These are phyloP conservation scores for Thraustochytrium striatum DNA, from an alignment of 352 stramenopile genomes.

Conservation along the genomic window DNA sequence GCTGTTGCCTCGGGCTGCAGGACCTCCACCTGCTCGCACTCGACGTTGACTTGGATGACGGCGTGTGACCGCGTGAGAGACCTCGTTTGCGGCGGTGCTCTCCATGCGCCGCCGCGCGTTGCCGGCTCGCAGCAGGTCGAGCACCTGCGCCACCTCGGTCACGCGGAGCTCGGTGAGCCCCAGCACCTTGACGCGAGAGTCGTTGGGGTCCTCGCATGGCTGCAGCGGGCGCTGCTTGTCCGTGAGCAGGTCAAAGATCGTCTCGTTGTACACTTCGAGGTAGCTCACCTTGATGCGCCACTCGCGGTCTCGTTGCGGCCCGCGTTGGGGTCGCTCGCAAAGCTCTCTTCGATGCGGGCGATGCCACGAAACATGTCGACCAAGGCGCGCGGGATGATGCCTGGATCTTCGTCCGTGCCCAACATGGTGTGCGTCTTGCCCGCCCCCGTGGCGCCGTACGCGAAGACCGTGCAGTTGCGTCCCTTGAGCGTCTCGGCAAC, in stretches of 20 bases:
- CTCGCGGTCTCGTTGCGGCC: not conserved
- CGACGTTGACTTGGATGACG: conserved; percentile 73
- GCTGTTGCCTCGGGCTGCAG: conserved; percentile 47
- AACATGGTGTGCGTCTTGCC: conserved; percentile 50
- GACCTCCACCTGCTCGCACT: conserved; percentile 61
- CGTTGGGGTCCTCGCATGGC: conserved; percentile 49
- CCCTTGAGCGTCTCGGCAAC: conserved; percentile 27
- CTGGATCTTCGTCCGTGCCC: conserved; percentile 17
- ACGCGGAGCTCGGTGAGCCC: conserved; percentile 46
- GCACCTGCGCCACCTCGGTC: conserved; percentile 48
- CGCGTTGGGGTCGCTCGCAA: not conserved
- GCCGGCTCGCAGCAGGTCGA: conserved; percentile 57
- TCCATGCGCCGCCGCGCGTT: conserved; percentile 70
- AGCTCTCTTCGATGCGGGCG: not conserved
- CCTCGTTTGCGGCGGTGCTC: conserved; percentile 74
- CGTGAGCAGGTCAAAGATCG: conserved; percentile 76
- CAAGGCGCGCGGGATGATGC: conserved; percentile 34
- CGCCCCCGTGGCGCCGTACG: conserved; percentile 47
- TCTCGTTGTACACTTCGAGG: conserved; percentile 81
- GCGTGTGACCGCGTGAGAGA: conserved; percentile 82
- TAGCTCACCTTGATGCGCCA: conserved; percentile 51
- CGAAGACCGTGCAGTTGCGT: conserved; percentile 51
- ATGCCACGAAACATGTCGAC: conserved; percentile 46
- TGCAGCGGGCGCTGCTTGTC: conserved; percentile 25
- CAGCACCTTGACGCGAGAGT: conserved; percentile 50